phyloP scores from a whole-genome alignment of 352 stramenopile species.

The Phytophthora lateralis region DNA sequence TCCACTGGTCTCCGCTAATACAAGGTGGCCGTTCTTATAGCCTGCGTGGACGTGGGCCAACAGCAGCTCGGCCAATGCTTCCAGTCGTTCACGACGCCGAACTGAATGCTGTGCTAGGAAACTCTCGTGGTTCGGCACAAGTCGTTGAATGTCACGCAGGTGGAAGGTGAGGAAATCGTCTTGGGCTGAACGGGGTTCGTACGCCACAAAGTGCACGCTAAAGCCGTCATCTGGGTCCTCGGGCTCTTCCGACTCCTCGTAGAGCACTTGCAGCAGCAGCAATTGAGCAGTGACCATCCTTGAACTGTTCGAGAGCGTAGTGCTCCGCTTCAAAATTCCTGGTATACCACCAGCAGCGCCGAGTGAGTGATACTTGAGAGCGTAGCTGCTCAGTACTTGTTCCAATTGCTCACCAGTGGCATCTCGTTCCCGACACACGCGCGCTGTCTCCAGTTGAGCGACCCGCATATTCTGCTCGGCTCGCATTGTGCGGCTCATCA shows the following conservation, averaged over 20 bases:
- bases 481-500: constrained; percentile 52
- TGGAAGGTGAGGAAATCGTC: constrained; percentile 56
- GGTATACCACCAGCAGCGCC: constrained; percentile 49
- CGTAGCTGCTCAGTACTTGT: constrained; percentile 51
- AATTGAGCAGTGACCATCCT: constrained; percentile 46
- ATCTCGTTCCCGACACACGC: constrained; percentile 41
- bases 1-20: constrained; percentile 49
- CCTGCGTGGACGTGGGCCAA: constrained; percentile 52
- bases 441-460: constrained; percentile 48
- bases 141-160: constrained; percentile 53
- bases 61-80: constrained; percentile 54
- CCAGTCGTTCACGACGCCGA: constrained; percentile 38
- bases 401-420: constrained; percentile 52
- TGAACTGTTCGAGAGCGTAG: constrained; percentile 47
- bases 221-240: constrained; percentile 34
- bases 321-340: constrained; percentile 56
- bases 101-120: constrained; percentile 28
- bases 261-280: constrained; percentile 66
- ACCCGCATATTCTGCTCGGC: constrained; percentile 63
- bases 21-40: constrained; percentile 74
- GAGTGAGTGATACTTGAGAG: constrained; percentile 60
- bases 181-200: constrained; percentile 34
- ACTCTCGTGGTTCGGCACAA: constrained; percentile 55
- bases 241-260: constrained; percentile 45
- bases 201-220: constrained; percentile 44